Evolutionary conservation across 495 filamentous ascomycete species (phyloP).

Genomic region (Hyaloscypha finlandica): DNA sequence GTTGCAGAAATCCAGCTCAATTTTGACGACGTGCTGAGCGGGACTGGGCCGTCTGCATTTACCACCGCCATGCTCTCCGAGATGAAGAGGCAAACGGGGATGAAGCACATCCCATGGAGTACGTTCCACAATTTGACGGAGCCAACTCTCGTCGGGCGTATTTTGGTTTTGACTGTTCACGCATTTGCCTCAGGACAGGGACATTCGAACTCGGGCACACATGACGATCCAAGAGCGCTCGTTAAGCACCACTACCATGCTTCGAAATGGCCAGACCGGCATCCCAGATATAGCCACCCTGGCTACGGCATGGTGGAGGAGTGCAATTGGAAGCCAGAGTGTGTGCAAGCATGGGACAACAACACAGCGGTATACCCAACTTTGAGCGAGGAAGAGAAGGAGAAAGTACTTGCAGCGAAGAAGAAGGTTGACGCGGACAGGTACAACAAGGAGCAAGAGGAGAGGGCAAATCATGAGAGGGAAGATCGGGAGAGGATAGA

Average conservation of each 20-base stretch:
- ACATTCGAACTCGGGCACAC: conserved; percentile 64
- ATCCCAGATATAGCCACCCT: conserved; percentile 61
- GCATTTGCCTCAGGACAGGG: conserved; percentile 68
- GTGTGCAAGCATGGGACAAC: conserved; percentile 57
- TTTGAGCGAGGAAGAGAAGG: conserved; percentile 48
- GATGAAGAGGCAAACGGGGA: conserved; percentile 40
- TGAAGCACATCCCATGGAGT: conserved; percentile 48
- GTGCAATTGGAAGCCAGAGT: conserved; percentile 65
- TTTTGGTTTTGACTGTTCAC: conserved; percentile 62
- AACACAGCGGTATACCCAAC: conserved; percentile 50
- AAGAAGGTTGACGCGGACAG: conserved; percentile 33
- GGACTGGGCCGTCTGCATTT: conserved; percentile 68
- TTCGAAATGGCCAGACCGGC: conserved; percentile 54
- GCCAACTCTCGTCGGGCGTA: conserved; percentile 54
- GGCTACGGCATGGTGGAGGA: conserved; percentile 63
- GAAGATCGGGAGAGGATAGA: neutral
- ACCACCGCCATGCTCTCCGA: conserved; percentile 59
- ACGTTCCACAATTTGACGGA: conserved; percentile 59
- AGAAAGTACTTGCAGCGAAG: conserved; percentile 42
- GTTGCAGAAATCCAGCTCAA: conserved; percentile 59
- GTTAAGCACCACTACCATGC: conserved; percentile 68
- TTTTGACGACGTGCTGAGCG: conserved; percentile 67
- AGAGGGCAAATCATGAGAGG: conserved; percentile 6
- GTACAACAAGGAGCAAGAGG: conserved; percentile 1
- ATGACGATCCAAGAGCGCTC: conserved; percentile 55